These are phyloP conservation scores for Trichosporon sp. DNA, from an alignment of 1,284 basidiomycete genomes.

Conservation along the genomic window DNA sequence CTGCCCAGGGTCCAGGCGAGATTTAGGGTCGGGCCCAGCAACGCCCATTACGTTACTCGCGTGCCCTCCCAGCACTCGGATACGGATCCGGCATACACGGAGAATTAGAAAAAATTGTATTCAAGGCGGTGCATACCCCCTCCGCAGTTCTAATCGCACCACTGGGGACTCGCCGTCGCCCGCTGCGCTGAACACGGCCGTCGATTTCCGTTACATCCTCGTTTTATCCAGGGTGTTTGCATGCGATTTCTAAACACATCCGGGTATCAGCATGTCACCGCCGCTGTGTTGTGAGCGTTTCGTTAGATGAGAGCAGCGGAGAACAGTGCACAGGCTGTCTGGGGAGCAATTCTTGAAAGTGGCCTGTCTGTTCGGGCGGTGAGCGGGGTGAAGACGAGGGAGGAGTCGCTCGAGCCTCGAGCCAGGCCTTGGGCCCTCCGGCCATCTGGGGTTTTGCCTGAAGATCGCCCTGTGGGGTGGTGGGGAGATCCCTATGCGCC, in stretches of 20 bases:
- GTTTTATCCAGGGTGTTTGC: neutral
- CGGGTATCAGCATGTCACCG: neutral
- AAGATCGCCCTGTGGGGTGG: neutral
- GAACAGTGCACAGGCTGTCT: neutral
- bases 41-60: constrained; percentile 5
- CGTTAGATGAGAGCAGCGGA: neutral
- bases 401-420: neutral
- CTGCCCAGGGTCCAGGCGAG: constrained; percentile 5
- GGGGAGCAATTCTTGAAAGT: neutral
- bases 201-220: neutral
- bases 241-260: neutral
- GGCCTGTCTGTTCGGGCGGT: neutral
- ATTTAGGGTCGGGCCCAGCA: neutral
- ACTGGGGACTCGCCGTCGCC: neutral
- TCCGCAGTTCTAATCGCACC: neutral
- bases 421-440: neutral
- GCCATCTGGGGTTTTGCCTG: neutral
- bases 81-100: constrained; percentile 5
- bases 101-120: constrained; percentile 9
- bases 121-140: neutral
- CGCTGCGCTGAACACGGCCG: neutral
- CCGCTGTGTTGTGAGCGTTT: neutral
- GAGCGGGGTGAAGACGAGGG: neutral
- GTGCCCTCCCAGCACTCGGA: neutral
- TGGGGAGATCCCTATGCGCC: constrained; percentile 3